A percentile compares a stretch with the other conserved stretches of the same genome.
These are phyloP conservation scores for Lumnitzera racemosa DNA, from an alignment of 345 rosid species.

Conservation along the genomic window DNA sequence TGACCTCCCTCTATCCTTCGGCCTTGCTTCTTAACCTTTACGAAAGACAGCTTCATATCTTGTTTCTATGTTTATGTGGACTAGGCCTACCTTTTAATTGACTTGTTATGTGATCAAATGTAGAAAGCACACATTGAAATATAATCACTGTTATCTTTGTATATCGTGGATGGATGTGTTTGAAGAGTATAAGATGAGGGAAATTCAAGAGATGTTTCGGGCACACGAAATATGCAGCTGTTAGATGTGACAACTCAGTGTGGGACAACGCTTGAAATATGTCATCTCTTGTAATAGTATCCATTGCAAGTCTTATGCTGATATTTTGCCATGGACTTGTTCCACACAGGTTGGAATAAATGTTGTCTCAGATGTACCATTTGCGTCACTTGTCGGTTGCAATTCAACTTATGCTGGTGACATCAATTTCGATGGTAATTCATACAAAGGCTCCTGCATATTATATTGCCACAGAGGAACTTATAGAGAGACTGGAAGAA, in stretches of 20 bases:
- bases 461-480: neutral
- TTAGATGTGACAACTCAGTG: neutral
- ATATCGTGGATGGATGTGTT: no score
- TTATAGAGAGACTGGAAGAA: no score
- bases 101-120: no score
- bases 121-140: no score
- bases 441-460: neutral
- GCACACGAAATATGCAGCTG: no score
- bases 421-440: slow-evolving; percentile 39
- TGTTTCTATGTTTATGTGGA: no score
- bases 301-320: neutral
- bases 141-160: no score
- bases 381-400: slow-evolving; percentile 28
- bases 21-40: neutral
- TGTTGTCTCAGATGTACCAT: slow-evolving; percentile 36
- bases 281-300: neutral
- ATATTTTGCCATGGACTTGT: slow-evolving; percentile 8
- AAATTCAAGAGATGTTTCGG: no score
- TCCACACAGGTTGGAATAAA: slow-evolving; percentile 49
- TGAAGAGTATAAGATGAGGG: no score
- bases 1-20: no score
- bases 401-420: slow-evolving; percentile 48
- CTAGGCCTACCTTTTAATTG: no score
- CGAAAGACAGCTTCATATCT: neutral
- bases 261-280: neutral